phyloP scores from a whole-genome alignment of 345 rosid species.

The Psidium guajava region DNA sequence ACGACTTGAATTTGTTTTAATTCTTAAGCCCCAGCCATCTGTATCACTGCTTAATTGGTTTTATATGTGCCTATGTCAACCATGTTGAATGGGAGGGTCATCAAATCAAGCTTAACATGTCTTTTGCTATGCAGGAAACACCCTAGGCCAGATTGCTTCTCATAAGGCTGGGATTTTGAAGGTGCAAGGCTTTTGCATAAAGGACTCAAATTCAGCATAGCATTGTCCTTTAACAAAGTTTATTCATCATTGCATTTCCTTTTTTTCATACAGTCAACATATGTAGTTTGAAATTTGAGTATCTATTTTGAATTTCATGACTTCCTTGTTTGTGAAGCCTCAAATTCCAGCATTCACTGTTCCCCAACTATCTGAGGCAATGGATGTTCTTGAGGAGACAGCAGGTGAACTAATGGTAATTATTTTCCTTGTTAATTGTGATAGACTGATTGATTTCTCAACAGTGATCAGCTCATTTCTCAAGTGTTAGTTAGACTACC shows the following conservation, averaged over 20 bases:
- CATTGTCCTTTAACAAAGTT: neutral
- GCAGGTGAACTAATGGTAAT: slow-evolving; percentile 46
- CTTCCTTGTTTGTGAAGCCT: slow-evolving; percentile 62
- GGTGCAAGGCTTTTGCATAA: slow-evolving; percentile 31
- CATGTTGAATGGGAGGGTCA: neutral
- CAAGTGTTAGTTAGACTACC: neutral
- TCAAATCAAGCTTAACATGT: neutral
- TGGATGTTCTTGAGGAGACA: slow-evolving; percentile 52
- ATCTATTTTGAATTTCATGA: slow-evolving; percentile 45
- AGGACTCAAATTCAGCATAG: slow-evolving; percentile 4
- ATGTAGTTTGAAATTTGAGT: slow-evolving; percentile 23
- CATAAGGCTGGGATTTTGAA: slow-evolving; percentile 94
- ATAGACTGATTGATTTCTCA: neutral
- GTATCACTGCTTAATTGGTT: neutral
- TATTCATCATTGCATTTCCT: slow-evolving; percentile 5
- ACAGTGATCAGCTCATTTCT: neutral
- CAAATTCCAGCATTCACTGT: slow-evolving; percentile 78
- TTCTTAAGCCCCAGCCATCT: neutral
- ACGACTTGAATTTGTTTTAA: neutral
- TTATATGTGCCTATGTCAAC: neutral
- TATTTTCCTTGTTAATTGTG: neutral
- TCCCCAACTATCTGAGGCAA: slow-evolving; percentile 75
- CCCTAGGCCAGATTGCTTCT: slow-evolving; percentile 59
- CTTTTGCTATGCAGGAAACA: slow-evolving; percentile 42
- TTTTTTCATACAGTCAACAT: slow-evolving; percentile 9